Conservation (phyloP, 2,329 filamentous ascomycete species). For the Apiospora saccharicola region DNA sequence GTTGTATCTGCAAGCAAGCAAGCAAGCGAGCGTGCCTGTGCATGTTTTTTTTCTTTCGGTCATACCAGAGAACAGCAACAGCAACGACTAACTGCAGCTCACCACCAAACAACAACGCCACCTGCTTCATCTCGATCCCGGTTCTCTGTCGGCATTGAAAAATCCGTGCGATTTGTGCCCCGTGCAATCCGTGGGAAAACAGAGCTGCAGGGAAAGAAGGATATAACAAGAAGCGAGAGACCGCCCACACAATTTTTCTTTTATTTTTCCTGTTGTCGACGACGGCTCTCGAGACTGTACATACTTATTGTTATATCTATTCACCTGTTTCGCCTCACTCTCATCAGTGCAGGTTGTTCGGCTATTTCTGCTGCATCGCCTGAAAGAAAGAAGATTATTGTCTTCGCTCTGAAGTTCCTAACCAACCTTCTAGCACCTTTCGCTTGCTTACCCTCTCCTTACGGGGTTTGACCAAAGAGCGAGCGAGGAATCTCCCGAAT, state of each 20-base stretch:
- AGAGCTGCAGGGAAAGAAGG: not conserved
- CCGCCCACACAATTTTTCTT: not conserved
- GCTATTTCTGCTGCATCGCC: constrained; percentile 1
- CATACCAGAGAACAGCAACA: constrained; percentile 2
- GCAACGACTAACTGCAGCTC: not conserved
- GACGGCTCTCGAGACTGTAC: constrained; percentile 4
- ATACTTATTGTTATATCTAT: constrained; percentile 22
- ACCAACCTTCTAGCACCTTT: not conserved
- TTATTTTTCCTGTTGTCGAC: not conserved
- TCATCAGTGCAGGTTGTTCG: not conserved
- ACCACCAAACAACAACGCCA: not conserved
- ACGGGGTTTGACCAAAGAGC: not conserved
- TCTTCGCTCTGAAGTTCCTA: constrained; percentile 7
- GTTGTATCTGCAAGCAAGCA: constrained; percentile 5
- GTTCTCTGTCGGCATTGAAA: not conserved
- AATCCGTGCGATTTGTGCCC: not conserved
- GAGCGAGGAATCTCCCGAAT: not conserved
- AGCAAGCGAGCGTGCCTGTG: not conserved
- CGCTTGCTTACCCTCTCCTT: not conserved
- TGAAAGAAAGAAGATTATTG: not conserved
- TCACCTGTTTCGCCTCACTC: constrained; percentile 7
- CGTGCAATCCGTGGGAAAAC: not conserved
- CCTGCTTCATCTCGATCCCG: constrained; percentile 17
- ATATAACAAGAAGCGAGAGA: constrained; percentile 6
- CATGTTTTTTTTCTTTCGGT: not conserved